phyloP scores from a whole-genome alignment of 208 protist genomes.

The Acanthamoeba divionensis region DNA sequence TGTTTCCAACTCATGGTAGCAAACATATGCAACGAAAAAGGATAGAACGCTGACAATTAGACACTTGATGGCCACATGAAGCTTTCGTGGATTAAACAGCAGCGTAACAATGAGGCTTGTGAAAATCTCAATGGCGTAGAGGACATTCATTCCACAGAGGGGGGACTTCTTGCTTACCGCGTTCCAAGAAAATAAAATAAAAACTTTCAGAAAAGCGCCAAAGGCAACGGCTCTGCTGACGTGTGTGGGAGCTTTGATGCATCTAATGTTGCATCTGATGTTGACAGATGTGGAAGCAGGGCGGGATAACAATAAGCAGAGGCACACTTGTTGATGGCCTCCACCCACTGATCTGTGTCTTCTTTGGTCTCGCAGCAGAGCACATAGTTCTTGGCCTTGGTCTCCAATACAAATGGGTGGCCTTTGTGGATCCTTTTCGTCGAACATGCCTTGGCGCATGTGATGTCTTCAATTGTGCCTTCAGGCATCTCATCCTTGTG shows the following conservation, averaged over 20 bases:
- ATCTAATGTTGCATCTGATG: background rate
- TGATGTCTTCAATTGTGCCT: too few species aligned
- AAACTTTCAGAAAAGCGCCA: background rate
- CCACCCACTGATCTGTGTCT: too few species aligned
- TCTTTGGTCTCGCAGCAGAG: too few species aligned
- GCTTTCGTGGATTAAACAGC: constrained; percentile 19
- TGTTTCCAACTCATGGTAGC: background rate
- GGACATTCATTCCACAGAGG: background rate
- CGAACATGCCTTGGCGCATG: too few species aligned
- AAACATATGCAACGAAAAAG: background rate
- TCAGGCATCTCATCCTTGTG: too few species aligned
- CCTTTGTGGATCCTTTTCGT: too few species aligned
- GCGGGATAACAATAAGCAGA: background rate
- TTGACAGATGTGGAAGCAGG: background rate
- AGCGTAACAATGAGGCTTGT: background rate
- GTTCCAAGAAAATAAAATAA: background rate
- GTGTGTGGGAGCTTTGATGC: background rate
- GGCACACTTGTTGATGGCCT: background rate
- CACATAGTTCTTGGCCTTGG: too few species aligned
- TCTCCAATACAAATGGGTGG: too few species aligned
- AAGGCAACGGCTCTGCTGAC: background rate
- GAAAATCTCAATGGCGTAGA: background rate
- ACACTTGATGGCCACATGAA: background rate
- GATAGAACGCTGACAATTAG: background rate
- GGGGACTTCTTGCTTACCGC: background rate